phyloP scores from a whole-genome alignment of 371 early-diverging fungal species.

The Haplosporangium sp. region DNA sequence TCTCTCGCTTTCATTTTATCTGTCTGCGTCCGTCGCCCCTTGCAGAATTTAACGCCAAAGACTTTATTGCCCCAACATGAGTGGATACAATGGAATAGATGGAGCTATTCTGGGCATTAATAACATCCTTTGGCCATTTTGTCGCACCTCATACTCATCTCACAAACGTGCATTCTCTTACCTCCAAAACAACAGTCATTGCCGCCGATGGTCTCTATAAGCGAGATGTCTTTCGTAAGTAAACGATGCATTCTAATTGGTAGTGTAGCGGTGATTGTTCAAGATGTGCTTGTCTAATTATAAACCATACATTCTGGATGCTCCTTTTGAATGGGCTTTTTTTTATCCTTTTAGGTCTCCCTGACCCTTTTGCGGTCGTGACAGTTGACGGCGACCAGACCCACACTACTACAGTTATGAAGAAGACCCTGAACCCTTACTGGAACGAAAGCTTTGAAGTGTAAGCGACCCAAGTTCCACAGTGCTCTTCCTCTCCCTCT shows the following conservation, averaged over 20 bases:
- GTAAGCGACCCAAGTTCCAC: no score
- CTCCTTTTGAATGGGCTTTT: not conserved
- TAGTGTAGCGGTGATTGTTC: no score
- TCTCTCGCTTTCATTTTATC: no score
- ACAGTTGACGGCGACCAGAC: slow-evolving; percentile 91
- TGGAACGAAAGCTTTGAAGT: slow-evolving; percentile 84
- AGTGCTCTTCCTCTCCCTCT: not conserved
- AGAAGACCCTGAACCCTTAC: slow-evolving; percentile 82
- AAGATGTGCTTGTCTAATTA: no score
- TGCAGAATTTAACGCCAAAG: slow-evolving; percentile 9
- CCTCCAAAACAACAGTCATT: slow-evolving; percentile 73
- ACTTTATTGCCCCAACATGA: not conserved
- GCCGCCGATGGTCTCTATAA: slow-evolving; percentile 93
- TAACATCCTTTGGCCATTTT: no score
- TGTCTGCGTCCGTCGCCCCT: slow-evolving; percentile 1
- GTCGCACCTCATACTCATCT: no score
- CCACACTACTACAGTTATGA: slow-evolving; percentile 80
- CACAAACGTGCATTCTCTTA: slow-evolving; percentile 5
- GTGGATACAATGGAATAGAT: not conserved
- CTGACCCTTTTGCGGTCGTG: slow-evolving; percentile 91
- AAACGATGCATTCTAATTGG: no score
- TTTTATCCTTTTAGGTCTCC: slow-evolving; percentile 59
- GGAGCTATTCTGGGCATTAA: not conserved
- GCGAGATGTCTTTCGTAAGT: slow-evolving; percentile 91
- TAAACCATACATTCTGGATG: not conserved